Base-by-base conservation (phyloP, 495 filamentous ascomycete species). In the Aspergillus cristatus region DNA sequence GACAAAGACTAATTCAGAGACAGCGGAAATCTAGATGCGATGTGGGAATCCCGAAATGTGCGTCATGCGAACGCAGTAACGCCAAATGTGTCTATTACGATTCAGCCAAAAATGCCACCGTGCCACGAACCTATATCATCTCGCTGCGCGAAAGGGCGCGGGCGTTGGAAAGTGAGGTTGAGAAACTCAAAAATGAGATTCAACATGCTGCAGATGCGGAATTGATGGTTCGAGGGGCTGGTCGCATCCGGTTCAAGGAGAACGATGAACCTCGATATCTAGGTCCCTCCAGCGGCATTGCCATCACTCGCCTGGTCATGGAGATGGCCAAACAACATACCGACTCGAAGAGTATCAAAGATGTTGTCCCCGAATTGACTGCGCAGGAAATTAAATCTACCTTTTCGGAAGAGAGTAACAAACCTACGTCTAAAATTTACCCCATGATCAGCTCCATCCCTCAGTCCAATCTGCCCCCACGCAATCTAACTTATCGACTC, bases 21-120 rank as follows among this genome's bases (percentile, higher is more conserved):
- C 50, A 94, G 88, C 78, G 88, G 34, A 97, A 97, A 70, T 94
- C 89, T 15, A 75, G 84, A 68, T 97, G 90, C 60, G 90, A 95
- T 58, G 82, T 89, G 17, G 81, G 84, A 12, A 75, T 97, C 32
- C 90, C 90, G 29, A 79, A 80, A 55, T 97, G 90, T 58, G 73
- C 79, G n/a, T 86, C 88, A 11, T 97, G 90, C 70, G 86, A 94
- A 63, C 75, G 88, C 45, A 87, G 82, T 41, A 87, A 87, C 48
- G 79, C 86, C 28, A 72, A 73, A 41, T 97, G 90, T 69, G 89
- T 94, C 48, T 97, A 95, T 63, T 94, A 78, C 59, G 90, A 97
- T 58, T 82, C 86, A 1, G 70, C 82, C 32, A 85, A 85, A 55
- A 76, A 77, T 45, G 73, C 68, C 46, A 85, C 76, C 43, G 82